Base-by-base conservation (phyloP, 2,329 filamentous ascomycete species). In the Calycina marina region DNA sequence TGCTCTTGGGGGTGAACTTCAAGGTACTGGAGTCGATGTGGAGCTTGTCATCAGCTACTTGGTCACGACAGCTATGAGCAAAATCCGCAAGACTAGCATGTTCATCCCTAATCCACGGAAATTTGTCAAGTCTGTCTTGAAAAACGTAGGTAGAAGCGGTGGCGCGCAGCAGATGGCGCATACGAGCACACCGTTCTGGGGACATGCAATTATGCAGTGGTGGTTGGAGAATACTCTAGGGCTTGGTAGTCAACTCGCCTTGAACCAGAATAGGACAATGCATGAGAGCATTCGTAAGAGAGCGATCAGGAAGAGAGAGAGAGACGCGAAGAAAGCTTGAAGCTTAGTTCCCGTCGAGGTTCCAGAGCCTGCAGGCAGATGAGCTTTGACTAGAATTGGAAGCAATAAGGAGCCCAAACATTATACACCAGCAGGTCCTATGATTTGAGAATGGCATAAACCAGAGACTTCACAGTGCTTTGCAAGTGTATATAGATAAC, bases 51-150 rank as follows among this genome's bases (percentile, higher is more conserved):
- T 96, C 46, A 85, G 80, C 47, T 92, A 98, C 56, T 72, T 98
- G 29, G 82, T 98, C 49, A 93, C 85, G 4, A 88, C 83, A 1
- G 84, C 88, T 50, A 98, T 98, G 90, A 88, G 80, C 59, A 98
- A 98, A 68, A 74, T 98, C 47, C 78, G 83, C 48, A 78, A 77
- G 35, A 63, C 84, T 0, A 88, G 72, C 41, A 58, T 76, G 28
- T 62, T 85, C 36, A 79, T 96, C 28, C 90, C 90, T 6, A 84
- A 68, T 37, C 80, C 88, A 10, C 78, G 77, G 54, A 62, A 67
- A 33, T 96, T 96, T 55, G 90, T 98, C 35, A 72, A 69, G 47
- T 64, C 81, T 5, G 72, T 79, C 0, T 62, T 98, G 37, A 61
- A 68, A 41, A 93, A 90, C 65, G 69, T 98, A 48, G 88, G 88